Evolutionary conservation across 164 flowering plant genomes (phyloP), one percentile per base, ranked within the genome.

Genomic region (Dillenia turbinata): DNA sequence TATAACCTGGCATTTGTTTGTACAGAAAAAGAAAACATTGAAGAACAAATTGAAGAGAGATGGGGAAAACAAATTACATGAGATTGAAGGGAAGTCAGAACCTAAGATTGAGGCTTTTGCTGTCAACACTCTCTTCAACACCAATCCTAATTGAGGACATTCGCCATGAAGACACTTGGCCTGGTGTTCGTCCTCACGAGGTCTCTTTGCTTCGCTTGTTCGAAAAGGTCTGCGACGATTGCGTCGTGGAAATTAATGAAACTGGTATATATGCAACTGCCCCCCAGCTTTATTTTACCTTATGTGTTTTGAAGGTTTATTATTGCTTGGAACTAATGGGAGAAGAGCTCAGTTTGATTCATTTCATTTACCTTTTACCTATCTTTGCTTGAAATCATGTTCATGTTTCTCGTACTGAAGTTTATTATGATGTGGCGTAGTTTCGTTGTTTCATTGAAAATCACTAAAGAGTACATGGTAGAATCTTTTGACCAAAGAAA

Each of bases 141-240:
- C 86, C 97, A 0, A 48, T 95, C 12, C 55, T 80, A 44, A 71
- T 95, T 44, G 86, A 85, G 9, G 94, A 85, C 63, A 92, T 95
- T 51, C 87, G 94, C 2, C 64, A 83, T 43, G 86, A 95, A 44
- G 82, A 83, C 14, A 75, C 87, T 5, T 69, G 67, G 71, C 92
- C 94, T 0, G 99, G 97, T 16, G 87, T 95, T 60, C 93, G 82
- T 7, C 79, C 83, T 10, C 83, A 95, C 71, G 97, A 90, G 77
- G 60, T 87, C 52, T 78, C 89, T 11, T 68, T 95, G 43, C 86
- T 95, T 54, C 85, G 86, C n/a, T 71, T 92, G 69, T 47, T 90
- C 13, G 97, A 92, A 67, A 78, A 63, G 50, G 57, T 92, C 54
- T 77, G 73, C 72, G 99, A 92, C 49, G 97, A 85, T 56, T 84